phyloP scores from a whole-genome alignment of 2,329 filamentous ascomycete species.

The Fusarium sp. region DNA sequence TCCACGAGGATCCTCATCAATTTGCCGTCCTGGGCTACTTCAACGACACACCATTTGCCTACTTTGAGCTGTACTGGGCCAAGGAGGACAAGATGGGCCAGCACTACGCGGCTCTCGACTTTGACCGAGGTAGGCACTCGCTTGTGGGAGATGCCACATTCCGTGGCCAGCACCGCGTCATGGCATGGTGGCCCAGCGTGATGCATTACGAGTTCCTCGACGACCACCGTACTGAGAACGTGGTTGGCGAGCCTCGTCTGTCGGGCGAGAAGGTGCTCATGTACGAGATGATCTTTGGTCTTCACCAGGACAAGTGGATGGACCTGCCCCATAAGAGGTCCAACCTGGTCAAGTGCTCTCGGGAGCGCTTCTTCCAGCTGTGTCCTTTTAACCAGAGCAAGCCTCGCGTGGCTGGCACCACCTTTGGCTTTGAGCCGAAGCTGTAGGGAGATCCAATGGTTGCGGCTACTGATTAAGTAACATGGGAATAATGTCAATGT shows the following conservation, averaged over 20 bases:
- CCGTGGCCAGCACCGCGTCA: slow-evolving; percentile 69
- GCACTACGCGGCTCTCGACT: slow-evolving; percentile 67
- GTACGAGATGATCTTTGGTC: slow-evolving; percentile 80
- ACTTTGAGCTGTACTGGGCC: slow-evolving; percentile 74
- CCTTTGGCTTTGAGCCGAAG: slow-evolving; percentile 66
- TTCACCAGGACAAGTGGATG: slow-evolving; percentile 78
- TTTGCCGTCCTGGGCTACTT: slow-evolving; percentile 76
- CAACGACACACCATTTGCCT: slow-evolving; percentile 76
- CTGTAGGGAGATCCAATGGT: neutral
- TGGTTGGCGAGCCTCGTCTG: slow-evolving; percentile 78
- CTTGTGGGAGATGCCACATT: slow-evolving; percentile 70
- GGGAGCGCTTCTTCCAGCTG: slow-evolving; percentile 77
- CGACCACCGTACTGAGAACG: slow-evolving; percentile 66
- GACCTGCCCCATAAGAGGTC: slow-evolving; percentile 79
- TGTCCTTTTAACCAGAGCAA: slow-evolving; percentile 68
- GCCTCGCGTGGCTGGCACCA: slow-evolving; percentile 65
- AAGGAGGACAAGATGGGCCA: slow-evolving; percentile 68
- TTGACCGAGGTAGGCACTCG: slow-evolving; percentile 69
- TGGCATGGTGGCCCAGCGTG: slow-evolving; percentile 70
- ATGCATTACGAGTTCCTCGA: slow-evolving; percentile 74
- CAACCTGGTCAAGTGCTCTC: slow-evolving; percentile 72
- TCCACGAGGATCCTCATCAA: slow-evolving; percentile 77
- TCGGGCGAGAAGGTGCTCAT: slow-evolving; percentile 76
- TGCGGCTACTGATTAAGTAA: neutral
- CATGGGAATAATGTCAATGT: neutral